phyloP scores from a whole-genome alignment of 108 stramenopile species.

The Nitzschia sp. region DNA sequence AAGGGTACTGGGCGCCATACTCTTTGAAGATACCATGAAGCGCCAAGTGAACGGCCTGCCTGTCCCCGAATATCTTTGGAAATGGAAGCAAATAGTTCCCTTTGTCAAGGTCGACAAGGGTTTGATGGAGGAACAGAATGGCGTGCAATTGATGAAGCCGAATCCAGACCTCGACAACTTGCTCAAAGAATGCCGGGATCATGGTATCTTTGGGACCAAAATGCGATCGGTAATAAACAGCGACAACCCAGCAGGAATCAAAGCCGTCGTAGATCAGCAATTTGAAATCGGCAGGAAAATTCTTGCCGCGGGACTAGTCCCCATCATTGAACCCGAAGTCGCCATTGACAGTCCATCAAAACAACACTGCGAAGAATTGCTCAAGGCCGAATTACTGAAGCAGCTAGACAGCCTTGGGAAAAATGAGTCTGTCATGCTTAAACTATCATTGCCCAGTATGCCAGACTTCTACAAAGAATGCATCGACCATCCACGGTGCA shows the following conservation, averaged over 20 bases:
- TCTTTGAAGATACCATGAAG: slow-evolving; percentile 87
- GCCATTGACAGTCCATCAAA: slow-evolving; percentile 69
- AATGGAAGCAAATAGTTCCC: slow-evolving; percentile 67
- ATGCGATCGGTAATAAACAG: slow-evolving; percentile 71
- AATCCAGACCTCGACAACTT: slow-evolving; percentile 57
- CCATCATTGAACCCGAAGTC: slow-evolving; percentile 87
- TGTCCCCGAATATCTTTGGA: slow-evolving; percentile 72
- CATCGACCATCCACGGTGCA: slow-evolving; percentile 65
- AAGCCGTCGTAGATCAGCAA: slow-evolving; percentile 79
- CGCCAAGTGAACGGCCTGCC: slow-evolving; percentile 62
- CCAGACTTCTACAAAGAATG: slow-evolving; percentile 67
- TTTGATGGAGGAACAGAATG: slow-evolving; percentile 56
- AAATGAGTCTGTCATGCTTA: slow-evolving; percentile 68
- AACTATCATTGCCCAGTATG: slow-evolving; percentile 66
- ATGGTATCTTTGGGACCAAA: slow-evolving; percentile 82
- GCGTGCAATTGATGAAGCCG: slow-evolving; percentile 85
- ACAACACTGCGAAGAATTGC: slow-evolving; percentile 57
- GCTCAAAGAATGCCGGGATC: slow-evolving; percentile 50
- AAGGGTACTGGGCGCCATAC: slow-evolving; percentile 68
- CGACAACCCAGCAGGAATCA: slow-evolving; percentile 71
- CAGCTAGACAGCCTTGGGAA: slow-evolving; percentile 53
- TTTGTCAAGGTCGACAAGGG: slow-evolving; percentile 84
- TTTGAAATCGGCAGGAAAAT: slow-evolving; percentile 77
- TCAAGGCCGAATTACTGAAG: slow-evolving; percentile 56
- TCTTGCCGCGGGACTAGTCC: slow-evolving; percentile 58